These are phyloP conservation scores for Xylaria sp. DNA, from an alignment of 2,329 filamentous ascomycete species.

Conservation along the genomic window DNA sequence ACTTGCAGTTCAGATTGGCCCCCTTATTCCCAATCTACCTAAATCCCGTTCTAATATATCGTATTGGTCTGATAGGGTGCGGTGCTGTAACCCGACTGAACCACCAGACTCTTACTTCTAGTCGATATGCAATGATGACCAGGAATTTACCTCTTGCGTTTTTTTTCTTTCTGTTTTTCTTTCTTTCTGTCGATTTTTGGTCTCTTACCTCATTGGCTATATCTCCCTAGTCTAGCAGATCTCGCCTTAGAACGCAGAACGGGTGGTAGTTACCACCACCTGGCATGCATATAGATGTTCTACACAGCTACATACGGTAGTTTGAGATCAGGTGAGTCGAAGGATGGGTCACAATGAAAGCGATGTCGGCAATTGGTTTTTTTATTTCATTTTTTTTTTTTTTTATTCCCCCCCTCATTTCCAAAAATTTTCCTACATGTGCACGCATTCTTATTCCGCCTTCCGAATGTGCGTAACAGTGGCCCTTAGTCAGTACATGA, in stretches of 20 bases:
- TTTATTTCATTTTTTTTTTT: background rate
- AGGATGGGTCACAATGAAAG: constrained; percentile 28
- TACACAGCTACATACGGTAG: constrained; percentile 27
- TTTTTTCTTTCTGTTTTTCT: background rate
- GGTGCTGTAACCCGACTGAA: constrained; percentile 11
- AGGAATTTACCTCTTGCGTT: constrained; percentile 11
- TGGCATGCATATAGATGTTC: constrained; percentile 25
- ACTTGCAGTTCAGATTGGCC: constrained; percentile 11
- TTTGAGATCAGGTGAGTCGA: constrained; percentile 29
- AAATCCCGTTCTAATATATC: constrained; percentile 16
- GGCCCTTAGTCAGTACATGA: constrained; percentile 25
- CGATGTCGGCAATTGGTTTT: constrained; percentile 31
- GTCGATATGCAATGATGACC: constrained; percentile 22
- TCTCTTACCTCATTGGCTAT: constrained; percentile 19
- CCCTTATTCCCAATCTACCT: too few relatives aligned
- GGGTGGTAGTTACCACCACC: constrained; percentile 18
- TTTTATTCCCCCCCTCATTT: background rate
- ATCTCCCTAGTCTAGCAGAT: constrained; percentile 16
- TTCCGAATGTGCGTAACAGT: constrained; percentile 10
- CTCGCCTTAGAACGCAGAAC: constrained; percentile 12
- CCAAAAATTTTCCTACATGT: constrained; percentile 7
- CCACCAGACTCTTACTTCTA: constrained; percentile 4
- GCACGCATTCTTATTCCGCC: constrained; percentile 6
- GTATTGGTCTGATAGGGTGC: constrained; percentile 16
- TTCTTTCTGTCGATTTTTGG: background rate